Conservation (phyloP, 768 basidiomycete species). For the Kondoa subrosea region DNA sequence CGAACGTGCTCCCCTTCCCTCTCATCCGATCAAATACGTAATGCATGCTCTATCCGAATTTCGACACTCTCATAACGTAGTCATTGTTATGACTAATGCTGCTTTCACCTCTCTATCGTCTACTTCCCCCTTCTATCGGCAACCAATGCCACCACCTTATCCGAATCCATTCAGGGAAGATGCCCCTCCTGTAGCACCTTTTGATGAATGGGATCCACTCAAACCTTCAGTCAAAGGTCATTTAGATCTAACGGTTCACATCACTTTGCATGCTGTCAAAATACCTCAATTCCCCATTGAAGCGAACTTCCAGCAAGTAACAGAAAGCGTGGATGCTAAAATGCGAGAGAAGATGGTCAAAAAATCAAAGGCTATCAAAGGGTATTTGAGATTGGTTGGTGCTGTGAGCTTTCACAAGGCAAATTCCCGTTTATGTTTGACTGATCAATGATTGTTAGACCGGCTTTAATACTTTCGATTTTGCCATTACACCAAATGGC, state of each 20-base stretch:
- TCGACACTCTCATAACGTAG: conserved; percentile 7
- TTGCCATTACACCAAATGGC: not conserved
- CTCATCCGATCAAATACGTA: conserved; percentile 6
- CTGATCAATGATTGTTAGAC: too few relatives aligned
- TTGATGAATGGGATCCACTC: conserved; percentile 10
- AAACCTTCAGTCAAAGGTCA: not conserved
- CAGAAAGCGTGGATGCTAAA: not conserved
- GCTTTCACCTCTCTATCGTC: conserved; percentile 2
- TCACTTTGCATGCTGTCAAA: conserved; percentile 15
- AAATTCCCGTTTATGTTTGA: too few relatives aligned
- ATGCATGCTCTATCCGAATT: conserved; percentile 2
- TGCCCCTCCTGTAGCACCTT: not conserved
- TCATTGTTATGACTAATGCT: conserved; percentile 17
- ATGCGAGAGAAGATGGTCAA: not conserved
- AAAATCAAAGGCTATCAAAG: not conserved
- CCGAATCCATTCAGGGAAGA: conserved; percentile 12
- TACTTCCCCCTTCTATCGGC: conserved; percentile 17
- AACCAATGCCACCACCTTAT: conserved; percentile 17
- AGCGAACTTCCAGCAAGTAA: not conserved
- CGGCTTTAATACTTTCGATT: not conserved
- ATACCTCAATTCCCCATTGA: not conserved
- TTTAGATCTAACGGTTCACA: conserved; percentile 15
- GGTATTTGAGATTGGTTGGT: not conserved
- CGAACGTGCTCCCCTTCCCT: not conserved
- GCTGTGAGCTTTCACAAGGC: too few relatives aligned